These are phyloP conservation scores for Mycosarcoma mackinlayi DNA, from an alignment of 1,284 basidiomycete genomes.

Conservation along the genomic window DNA sequence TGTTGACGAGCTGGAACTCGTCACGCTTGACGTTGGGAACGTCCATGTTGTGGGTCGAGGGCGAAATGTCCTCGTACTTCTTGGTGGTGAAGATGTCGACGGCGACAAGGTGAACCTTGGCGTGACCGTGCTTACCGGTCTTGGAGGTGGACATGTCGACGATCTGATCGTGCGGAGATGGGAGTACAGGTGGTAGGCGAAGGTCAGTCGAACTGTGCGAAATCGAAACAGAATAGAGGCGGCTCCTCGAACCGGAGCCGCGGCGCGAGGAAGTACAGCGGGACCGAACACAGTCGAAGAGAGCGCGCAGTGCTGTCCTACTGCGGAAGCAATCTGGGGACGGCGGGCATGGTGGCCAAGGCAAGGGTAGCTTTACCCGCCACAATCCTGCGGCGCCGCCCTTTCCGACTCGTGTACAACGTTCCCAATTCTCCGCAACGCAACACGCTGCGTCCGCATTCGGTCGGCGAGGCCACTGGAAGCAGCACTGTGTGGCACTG, in stretches of 20 bases:
- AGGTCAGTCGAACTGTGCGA: constrained; percentile 5
- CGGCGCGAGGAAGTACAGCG: not conserved
- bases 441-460: too few species aligned
- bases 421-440: too few species aligned
- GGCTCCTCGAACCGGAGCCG: not conserved
- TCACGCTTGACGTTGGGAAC: constrained; percentile 91
- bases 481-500: too few species aligned
- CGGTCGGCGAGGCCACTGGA: too few species aligned
- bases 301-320: too few species aligned
- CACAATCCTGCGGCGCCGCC: too few species aligned
- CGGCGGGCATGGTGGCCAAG: too few species aligned
- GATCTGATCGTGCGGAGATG: constrained; percentile 41
- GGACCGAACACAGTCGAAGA: too few species aligned
- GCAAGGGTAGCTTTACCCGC: too few species aligned
- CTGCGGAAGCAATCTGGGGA: too few species aligned
- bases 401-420: too few species aligned
- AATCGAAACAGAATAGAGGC: not conserved
- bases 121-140: constrained; percentile 96
- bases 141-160: constrained; percentile 96
- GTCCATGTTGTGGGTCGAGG: constrained; percentile 99
- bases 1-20: constrained; percentile 88
- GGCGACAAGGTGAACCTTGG: constrained; percentile 97
- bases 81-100: constrained; percentile 76
- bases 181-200: not conserved
- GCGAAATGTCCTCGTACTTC: constrained; percentile 87